Evolutionary conservation across 208 protist genomes (phyloP).

Genomic region (Leishmania turanica): DNA sequence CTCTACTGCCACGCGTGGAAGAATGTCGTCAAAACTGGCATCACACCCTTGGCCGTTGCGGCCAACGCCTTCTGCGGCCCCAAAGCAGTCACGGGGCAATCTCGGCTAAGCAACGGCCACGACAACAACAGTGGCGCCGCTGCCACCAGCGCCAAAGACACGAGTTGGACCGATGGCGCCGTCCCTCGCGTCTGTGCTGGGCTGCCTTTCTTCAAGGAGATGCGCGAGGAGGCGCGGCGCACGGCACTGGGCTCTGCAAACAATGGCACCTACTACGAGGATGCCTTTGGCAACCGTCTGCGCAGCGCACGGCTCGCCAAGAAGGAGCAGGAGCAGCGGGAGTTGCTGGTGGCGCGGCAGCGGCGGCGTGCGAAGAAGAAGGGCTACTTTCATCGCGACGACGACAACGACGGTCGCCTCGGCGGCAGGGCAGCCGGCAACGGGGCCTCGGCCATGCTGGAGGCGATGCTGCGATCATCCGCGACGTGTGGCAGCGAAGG

Average conservation of each 20-base stretch:
- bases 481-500: not conserved
- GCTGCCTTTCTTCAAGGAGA: conserved; percentile 51
- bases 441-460: conserved; percentile 22
- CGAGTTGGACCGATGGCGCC: conserved; percentile 1
- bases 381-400: conserved; percentile 72
- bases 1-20: conserved; percentile 38
- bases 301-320: conserved; percentile 76
- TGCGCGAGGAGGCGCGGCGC: conserved; percentile 37
- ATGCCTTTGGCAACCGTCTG: conserved; percentile 73
- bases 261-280: conserved; percentile 42
- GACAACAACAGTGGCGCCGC: not conserved
- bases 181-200: conserved; percentile 30
- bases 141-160: conserved; percentile 1
- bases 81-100: not conserved
- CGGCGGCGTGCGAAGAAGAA: conserved; percentile 43
- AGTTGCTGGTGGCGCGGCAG: conserved; percentile 34
- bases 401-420: conserved; percentile 7
- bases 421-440: not conserved
- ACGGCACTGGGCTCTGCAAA: conserved; percentile 38
- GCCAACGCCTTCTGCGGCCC: conserved; percentile 19
- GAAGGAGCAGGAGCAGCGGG: conserved; percentile 54
- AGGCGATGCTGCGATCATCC: conserved; percentile 20
- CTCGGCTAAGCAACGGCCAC: not conserved
- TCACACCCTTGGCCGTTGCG: conserved; percentile 16
- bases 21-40: conserved; percentile 27